These are phyloP conservation scores for Hypoxylon trugodes DNA, from an alignment of 495 filamentous ascomycete species.

Conservation along the genomic window DNA sequence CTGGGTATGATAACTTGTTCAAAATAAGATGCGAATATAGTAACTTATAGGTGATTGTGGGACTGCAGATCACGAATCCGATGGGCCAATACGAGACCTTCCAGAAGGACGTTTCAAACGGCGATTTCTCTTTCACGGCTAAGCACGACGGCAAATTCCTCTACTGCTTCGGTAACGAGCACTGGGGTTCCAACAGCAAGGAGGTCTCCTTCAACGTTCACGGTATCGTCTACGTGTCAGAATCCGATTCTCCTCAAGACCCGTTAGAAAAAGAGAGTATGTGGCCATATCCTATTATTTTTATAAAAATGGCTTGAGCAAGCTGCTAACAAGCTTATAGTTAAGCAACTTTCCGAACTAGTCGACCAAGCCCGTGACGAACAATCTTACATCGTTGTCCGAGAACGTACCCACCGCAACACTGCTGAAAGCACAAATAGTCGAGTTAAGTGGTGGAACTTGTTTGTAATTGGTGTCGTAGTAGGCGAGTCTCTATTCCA, in stretches of 20 bases:
- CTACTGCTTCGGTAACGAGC: conserved; percentile 99
- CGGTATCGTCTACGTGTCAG: conserved; percentile 96
- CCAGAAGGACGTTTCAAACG: conserved; percentile 81
- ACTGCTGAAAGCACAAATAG: conserved; percentile 98
- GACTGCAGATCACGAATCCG: conserved; percentile 83
- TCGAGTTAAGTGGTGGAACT: conserved; percentile 98
- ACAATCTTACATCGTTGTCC: conserved; percentile 94
- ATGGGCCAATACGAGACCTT: conserved; percentile 74
- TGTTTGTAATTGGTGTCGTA: conserved; percentile 92
- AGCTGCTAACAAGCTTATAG: conserved; percentile 52
- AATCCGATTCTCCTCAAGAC: conserved; percentile 82
- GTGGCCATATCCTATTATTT: not conserved
- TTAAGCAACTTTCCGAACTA: conserved; percentile 84
- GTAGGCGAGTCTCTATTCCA: conserved; percentile 95
- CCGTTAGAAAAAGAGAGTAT: conserved; percentile 89
- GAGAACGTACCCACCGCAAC: conserved; percentile 95
- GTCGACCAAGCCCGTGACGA: conserved; percentile 94
- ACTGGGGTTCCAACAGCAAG: conserved; percentile 90
- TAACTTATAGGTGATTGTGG: conserved; percentile 23
- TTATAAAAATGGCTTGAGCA: not conserved
- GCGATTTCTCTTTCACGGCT: conserved; percentile 92
- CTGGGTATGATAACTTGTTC: conserved; percentile 72
- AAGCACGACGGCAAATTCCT: conserved; percentile 84
- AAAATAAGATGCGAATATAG: not conserved
- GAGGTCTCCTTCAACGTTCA: conserved; percentile 99